Evolutionary conservation across 805 yeast species (phyloP), one percentile per base, ranked within the genome.

Genomic region (Metschnikowia santaceciliae): DNA sequence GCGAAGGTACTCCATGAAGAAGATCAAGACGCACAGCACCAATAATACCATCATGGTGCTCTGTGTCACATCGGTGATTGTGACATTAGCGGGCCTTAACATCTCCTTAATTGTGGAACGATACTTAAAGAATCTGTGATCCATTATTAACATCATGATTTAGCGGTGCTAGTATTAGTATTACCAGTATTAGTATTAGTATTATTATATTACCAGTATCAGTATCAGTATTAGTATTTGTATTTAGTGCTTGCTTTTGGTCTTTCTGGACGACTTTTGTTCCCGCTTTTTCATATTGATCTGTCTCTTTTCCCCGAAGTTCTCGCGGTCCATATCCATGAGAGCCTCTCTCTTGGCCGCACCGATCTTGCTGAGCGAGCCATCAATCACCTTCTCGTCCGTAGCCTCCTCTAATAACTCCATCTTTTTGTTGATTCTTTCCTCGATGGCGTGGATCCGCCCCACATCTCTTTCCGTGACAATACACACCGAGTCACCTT

Each of bases 321-420:
- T 80, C 54, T 89, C 97, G 54, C 80, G 81, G 55, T 92, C 97
- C 97, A 94, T 90, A 36, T 88, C 97, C 88, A 92, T 82, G 49
- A 86, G 65, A 2, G 97, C 88, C 66, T 91, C 96, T 58, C 97
- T 79, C 70, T 89, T 90, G 17, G 98, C 97, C 34, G 78, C 80
- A 33, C 91, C 83, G 1, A 87, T 85, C 42, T 77, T 75, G 49
- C 80, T 83, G 55, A 94, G 74, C 1, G 90, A 82, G 43, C 81
- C 79, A 55, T 86, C 83, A 42, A 91, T 87, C 23, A 92, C 85
- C 54, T 78, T 79, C 52, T 86, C 85, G 66, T 94, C 98, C 13
- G 82, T 80, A 20, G 90, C 82, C 30, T 75, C 76, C 34, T 80
- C 83, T 62, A 86, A 84, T 57, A 85, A 80, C n/a, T 76, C 83